phyloP scores from a whole-genome alignment of 2,329 filamentous ascomycete genomes.

The Coniosporium tulheliwenetii region DNA sequence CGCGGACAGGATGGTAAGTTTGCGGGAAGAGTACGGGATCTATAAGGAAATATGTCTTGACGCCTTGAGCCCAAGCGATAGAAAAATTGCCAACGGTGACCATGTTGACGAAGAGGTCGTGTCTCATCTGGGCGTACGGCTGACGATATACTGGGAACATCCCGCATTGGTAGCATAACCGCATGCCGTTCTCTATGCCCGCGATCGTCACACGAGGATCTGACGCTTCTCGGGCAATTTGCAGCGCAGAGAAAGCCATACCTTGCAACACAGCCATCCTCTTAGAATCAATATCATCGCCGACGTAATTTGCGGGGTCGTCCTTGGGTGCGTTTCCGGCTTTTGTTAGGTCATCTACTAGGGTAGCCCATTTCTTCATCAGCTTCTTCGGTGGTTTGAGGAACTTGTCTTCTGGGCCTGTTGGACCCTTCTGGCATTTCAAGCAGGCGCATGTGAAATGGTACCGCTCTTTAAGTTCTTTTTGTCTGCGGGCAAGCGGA shows the following conservation, averaged over 20 bases:
- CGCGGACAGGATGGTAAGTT: slow-evolving; percentile 35
- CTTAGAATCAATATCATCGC: slow-evolving; percentile 4
- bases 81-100: slow-evolving; percentile 26
- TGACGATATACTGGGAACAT: slow-evolving; percentile 35
- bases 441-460: slow-evolving; percentile 42
- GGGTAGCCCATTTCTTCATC: slow-evolving; percentile 8
- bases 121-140: slow-evolving; percentile 37
- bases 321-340: slow-evolving; percentile 4
- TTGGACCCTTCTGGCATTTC: slow-evolving; percentile 28
- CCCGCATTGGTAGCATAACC: slow-evolving; percentile 20
- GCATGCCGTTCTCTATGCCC: slow-evolving; percentile 23
- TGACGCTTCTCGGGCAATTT: slow-evolving; percentile 13
- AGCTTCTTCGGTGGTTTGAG: slow-evolving; percentile 14
- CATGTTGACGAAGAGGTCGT: slow-evolving; percentile 35
- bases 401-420: slow-evolving; percentile 25
- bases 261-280: slow-evolving; percentile 11
- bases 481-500: slow-evolving; percentile 32
- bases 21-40: slow-evolving; percentile 35
- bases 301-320: slow-evolving; percentile 12
- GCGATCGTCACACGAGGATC: slow-evolving; percentile 16
- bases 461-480: slow-evolving; percentile 37
- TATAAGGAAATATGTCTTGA: slow-evolving; percentile 34
- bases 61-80: slow-evolving; percentile 33
- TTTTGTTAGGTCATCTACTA: slow-evolving; percentile 7
- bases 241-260: slow-evolving; percentile 9